Conservation (phyloP, 2,329 filamentous ascomycete species). For the Cytospora paraplurivora region DNA sequence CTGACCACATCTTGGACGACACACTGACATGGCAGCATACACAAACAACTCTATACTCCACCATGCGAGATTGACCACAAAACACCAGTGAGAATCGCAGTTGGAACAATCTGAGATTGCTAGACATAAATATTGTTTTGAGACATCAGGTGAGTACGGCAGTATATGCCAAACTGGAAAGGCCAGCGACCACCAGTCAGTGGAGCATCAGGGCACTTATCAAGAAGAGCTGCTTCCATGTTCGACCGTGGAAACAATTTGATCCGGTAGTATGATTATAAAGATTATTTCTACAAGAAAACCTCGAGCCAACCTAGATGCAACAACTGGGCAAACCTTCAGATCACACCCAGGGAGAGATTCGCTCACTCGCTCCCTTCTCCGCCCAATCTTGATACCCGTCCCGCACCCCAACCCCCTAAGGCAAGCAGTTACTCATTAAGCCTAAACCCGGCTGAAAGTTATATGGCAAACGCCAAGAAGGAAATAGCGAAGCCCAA, state of each 20-base stretch:
- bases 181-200: too few relatives aligned
- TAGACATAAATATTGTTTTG: too few relatives aligned
- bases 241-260: neutral
- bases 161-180: too few relatives aligned
- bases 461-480: neutral
- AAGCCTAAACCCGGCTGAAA: neutral
- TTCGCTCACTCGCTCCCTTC: neutral
- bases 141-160: too few relatives aligned
- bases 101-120: too few relatives aligned
- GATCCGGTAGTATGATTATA: neutral
- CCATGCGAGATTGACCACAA: too few relatives aligned
- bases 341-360: neutral
- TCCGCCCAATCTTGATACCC: neutral
- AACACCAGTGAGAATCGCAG: too few relatives aligned
- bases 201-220: neutral
- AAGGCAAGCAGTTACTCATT: neutral
- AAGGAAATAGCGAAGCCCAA: constrained; percentile 17
- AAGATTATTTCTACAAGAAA: neutral
- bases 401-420: neutral
- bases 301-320: neutral
- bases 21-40: too few relatives aligned
- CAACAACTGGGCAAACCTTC: neutral
- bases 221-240: neutral
- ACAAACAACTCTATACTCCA: too few relatives aligned
- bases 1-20: too few relatives aligned